Base-by-base conservation (phyloP, 2,329 filamentous ascomycete species). In the Trichoderma sp. region DNA sequence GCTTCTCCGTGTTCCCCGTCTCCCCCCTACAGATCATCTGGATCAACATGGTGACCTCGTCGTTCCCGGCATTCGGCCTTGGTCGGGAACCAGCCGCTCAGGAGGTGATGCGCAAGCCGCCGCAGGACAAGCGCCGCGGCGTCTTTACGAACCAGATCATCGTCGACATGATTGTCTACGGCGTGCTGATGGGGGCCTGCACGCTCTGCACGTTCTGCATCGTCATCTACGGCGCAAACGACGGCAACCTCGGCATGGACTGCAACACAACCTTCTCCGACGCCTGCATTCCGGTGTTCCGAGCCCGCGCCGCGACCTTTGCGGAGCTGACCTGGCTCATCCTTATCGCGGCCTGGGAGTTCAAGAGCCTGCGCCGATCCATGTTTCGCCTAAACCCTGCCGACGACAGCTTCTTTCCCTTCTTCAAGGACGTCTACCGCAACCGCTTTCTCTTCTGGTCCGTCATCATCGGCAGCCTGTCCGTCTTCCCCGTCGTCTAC, bases 21-120 rank as follows among this genome's bases (percentile, higher is more conserved):
- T 89, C 92, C 0, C 93, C 94, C 0, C 88, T 97, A 13, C 90
- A 97, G 74, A 95, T 97, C 71, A 86, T 97, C 69, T 97, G 93
- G 93, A 93, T 97, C 78, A 97, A 97, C 79, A 95, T 97, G 91
- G 87, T 96, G 67, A 97, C 94, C 0, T 95, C 92, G 51, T 92
- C 90, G 1, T 89, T 96, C 78, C 93, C 93, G 1, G 94, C 94
- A 69, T 96, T 97, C 82, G 94, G 93, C 54, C 87, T 97, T 1
- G 93, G 93, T 24, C 90, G 93, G 73, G 93, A 97, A 79, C 82
- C 85, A 55, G 92, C 92, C 0, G 87, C 90, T 0, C 85, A 87
- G 2, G 91, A 95, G 76, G 90, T 97, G 70, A 93, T 97, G 87
- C 82, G 86, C 71, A 90, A 93, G 64, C 92, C 92, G 8, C 94